Conservation (phyloP, 768 basidiomycete species). For the Kwoniella heveanensis region DNA sequence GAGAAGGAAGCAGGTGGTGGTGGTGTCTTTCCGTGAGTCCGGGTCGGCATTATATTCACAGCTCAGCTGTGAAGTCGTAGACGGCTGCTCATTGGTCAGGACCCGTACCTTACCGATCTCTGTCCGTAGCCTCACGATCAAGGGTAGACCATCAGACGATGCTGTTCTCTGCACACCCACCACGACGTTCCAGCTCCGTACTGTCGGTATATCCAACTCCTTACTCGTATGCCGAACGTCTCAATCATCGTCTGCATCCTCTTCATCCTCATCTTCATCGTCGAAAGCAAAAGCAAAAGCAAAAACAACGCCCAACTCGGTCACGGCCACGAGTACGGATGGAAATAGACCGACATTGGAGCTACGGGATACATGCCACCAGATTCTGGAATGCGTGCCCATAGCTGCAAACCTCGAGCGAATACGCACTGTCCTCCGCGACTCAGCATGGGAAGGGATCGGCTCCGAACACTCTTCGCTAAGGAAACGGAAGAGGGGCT, state of each 20-base stretch:
- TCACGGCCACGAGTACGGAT: too few relatives aligned
- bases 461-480: constrained; percentile 6
- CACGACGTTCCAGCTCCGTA: constrained; percentile 79
- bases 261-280: constrained; percentile 1
- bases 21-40: constrained; percentile 36
- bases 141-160: constrained; percentile 77
- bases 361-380: constrained; percentile 77
- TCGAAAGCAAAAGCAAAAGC: too few relatives aligned
- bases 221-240: constrained; percentile 64
- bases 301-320: too few relatives aligned
- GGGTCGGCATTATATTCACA: background rate
- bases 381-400: constrained; percentile 79
- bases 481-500: constrained; percentile 10
- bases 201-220: constrained; percentile 86
- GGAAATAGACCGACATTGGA: constrained; percentile 58
- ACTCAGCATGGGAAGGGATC: constrained; percentile 69
- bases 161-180: constrained; percentile 84
- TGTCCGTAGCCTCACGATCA: constrained; percentile 68
- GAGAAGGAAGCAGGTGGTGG: constrained; percentile 14
- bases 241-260: background rate
- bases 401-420: constrained; percentile 75
- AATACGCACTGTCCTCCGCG: constrained; percentile 65
- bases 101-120: too few relatives aligned
- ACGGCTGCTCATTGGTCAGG: background rate
- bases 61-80: background rate